Conservation (phyloP, 768 basidiomycete genomes). For the Termitomyces eurrhizus region DNA sequence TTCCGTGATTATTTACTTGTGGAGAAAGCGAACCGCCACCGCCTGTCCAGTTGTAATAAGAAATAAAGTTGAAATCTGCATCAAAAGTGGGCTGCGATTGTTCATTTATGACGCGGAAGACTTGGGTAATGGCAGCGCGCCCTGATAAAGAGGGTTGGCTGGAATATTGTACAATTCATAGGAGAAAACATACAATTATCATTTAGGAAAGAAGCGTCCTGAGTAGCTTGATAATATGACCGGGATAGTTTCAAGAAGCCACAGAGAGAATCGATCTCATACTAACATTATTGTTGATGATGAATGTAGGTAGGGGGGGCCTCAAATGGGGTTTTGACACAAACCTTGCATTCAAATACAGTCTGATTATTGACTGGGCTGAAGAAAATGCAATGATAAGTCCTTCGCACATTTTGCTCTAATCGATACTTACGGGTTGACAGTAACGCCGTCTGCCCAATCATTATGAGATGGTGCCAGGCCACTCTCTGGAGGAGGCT, state of each 20-base stretch:
- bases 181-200: constrained; percentile 46
- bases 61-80: constrained; percentile 65
- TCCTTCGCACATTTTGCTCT: background rate
- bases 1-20: constrained; percentile 61
- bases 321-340: background rate
- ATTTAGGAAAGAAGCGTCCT: constrained; percentile 70
- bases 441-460: constrained; percentile 65
- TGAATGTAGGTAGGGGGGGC: background rate
- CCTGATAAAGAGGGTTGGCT: constrained; percentile 35
- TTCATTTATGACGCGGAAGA: constrained; percentile 74
- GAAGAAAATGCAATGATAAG: background rate
- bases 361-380: constrained; percentile 67
- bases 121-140: constrained; percentile 62
- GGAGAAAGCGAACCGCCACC: constrained; percentile 60
- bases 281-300: constrained; percentile 33
- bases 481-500: constrained; percentile 75
- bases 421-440: constrained; percentile 59
- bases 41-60: constrained; percentile 83
- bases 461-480: constrained; percentile 60
- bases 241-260: constrained; percentile 77
- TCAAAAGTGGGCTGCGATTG: constrained; percentile 75
- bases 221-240: constrained; percentile 68
- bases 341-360: constrained; percentile 82
- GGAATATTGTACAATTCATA: background rate
- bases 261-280: constrained; percentile 77